Conservation (phyloP, 2,329 filamentous ascomycete species). For the Ophiostoma perfectum region DNA sequence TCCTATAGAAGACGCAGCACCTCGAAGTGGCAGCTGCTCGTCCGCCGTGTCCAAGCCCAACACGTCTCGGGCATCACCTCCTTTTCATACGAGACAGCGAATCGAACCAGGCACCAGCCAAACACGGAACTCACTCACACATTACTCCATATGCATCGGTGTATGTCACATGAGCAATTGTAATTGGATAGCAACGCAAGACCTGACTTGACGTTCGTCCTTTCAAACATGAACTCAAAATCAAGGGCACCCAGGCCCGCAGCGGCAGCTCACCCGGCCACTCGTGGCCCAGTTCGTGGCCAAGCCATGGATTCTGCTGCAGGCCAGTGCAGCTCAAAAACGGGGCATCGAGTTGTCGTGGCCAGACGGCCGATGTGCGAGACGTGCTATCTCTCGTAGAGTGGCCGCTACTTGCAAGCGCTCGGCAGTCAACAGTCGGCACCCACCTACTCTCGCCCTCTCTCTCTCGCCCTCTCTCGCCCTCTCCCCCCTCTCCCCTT, state of each 20-base stretch:
- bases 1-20: not conserved
- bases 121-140: too few relatives aligned
- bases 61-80: not conserved
- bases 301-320: not conserved
- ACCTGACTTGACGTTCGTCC: too few relatives aligned
- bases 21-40: not conserved
- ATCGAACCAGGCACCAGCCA: not conserved
- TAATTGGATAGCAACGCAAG: too few relatives aligned
- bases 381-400: not conserved
- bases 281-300: slow-evolving; percentile 9
- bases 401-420: not conserved
- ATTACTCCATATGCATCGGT: too few relatives aligned
- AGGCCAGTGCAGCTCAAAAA: slow-evolving; percentile 9
- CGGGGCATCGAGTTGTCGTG: slow-evolving; percentile 1
- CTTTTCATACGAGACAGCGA: slow-evolving; percentile 2
- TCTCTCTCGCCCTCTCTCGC: not conserved
- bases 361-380: not conserved
- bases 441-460: not conserved
- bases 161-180: too few relatives aligned
- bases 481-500: not conserved
- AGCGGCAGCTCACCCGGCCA: slow-evolving; percentile 8
- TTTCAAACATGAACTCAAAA: not conserved
- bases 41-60: slow-evolving; percentile 5
- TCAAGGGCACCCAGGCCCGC: not conserved
- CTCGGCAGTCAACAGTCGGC: not conserved